These are phyloP conservation scores for Amanita fuliginea DNA, from an alignment of 768 basidiomycete genomes.

Conservation along the genomic window DNA sequence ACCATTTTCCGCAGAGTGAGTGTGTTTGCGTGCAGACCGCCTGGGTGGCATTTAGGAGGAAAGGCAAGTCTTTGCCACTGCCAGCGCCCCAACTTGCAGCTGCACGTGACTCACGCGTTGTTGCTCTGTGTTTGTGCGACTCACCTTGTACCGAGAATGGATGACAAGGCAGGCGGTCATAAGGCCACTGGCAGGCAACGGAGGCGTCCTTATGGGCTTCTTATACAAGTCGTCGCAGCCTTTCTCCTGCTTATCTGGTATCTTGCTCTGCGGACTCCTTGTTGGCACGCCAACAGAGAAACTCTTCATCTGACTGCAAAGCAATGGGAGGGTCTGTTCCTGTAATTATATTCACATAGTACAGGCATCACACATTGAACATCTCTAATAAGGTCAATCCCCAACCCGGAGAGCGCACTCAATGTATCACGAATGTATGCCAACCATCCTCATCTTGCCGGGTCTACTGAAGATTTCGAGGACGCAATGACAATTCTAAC, in stretches of 20 bases:
- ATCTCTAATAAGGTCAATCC: conserved; percentile 30
- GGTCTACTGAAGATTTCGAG: conserved; percentile 45
- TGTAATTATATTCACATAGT: conserved; percentile 11
- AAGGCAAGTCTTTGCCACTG: conserved; percentile 1
- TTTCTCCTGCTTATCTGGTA: neutral
- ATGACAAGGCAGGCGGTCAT: neutral
- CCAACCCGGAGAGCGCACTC: conserved; percentile 45
- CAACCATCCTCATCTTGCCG: conserved; percentile 64
- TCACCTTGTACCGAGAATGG: neutral
- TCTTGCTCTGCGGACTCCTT: neutral
- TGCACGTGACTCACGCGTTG: conserved; percentile 33
- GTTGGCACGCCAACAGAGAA: neutral
- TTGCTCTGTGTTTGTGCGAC: conserved; percentile 15
- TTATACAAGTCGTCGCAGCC: neutral
- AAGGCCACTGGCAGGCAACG: neutral
- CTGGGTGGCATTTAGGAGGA: conserved; percentile 27
- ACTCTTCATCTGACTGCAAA: conserved; percentile 9
- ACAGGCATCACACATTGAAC: neutral
- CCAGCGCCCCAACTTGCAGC: conserved; percentile 8
- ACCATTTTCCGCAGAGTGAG: conserved; percentile 20
- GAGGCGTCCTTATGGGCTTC: neutral
- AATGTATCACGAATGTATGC: conserved; percentile 48
- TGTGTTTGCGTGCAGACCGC: conserved; percentile 39
- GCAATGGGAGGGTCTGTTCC: conserved; percentile 15
- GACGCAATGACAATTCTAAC: conserved; percentile 59